Evolutionary conservation across 2,329 filamentous ascomycete genomes (phyloP).

Genomic region (Diaporthe sp.): DNA sequence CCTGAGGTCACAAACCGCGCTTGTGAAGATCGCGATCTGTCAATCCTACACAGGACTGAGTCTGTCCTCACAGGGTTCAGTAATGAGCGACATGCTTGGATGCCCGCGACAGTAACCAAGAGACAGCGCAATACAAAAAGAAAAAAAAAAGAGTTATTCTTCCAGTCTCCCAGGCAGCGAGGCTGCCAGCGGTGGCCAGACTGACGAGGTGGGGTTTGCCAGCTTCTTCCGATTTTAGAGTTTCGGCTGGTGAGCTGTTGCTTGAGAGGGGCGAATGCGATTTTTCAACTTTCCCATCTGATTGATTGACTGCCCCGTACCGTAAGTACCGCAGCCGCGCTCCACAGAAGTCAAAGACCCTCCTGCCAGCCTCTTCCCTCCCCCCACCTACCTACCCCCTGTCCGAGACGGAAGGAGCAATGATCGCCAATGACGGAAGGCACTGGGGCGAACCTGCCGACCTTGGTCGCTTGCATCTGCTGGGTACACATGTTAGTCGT

Average conservation of each 20-base stretch:
- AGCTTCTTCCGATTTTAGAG: constrained; percentile 10
- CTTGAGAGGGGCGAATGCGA: constrained; percentile 32
- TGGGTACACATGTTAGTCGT: not conserved
- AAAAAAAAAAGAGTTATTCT: not conserved
- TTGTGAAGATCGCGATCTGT: not conserved
- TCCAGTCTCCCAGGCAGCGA: not conserved
- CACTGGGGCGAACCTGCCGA: not conserved
- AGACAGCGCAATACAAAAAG: not conserved
- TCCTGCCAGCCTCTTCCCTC: not conserved
- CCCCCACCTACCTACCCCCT: not conserved
- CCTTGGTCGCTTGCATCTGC: not conserved
- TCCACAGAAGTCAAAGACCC: constrained; percentile 12
- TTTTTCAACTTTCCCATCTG: constrained; percentile 37
- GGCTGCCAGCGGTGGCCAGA: not conserved
- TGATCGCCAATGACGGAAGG: constrained; percentile 24
- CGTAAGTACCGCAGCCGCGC: not conserved
- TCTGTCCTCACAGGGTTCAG: not conserved
- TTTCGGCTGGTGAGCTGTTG: constrained; percentile 23
- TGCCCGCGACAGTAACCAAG: too few relatives aligned
- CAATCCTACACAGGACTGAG: not conserved
- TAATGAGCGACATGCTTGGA: not conserved
- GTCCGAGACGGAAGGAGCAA: constrained; percentile 14
- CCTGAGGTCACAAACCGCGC: not conserved
- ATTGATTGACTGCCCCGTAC: constrained; percentile 16
- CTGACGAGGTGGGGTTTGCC: not conserved